Base-by-base conservation (phyloP, 2,329 filamentous ascomycete species). In the Aspergillus pseudonomiae region DNA sequence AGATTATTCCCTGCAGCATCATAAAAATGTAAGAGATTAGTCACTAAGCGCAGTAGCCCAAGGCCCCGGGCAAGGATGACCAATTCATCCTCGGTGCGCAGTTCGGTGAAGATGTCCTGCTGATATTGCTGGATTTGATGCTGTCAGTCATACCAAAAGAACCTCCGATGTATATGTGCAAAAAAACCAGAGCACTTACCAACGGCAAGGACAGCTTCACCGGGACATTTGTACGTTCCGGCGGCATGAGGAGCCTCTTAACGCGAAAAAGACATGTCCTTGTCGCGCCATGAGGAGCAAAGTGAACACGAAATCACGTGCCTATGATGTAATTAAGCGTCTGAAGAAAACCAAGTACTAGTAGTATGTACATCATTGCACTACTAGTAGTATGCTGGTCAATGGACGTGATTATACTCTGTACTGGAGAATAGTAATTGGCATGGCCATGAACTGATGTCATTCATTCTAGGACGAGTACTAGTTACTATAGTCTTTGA, bases 11-110 rank as follows among this genome's bases (percentile, higher is more conserved):
- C 95, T 4, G 93, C 93, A 1, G 93, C 94, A 85, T 99, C 95
- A 80, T 97, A 97, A 24, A 94, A 94, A 79, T 99, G 95, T 32
- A 99, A 87, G 45, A 99, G 86, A 76, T 98, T 99, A n/a, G 93
- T 96, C 73, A 97, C 87, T 62, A 99, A 87, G 69, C 93, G 92
- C 77, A 97, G 87, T 53, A 98, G 89, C 71, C 95, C 95, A 55
- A 99, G 89, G 70, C 95, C 95, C 59, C 93, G 91, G 48, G 94
- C 95, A 61, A 98, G 86, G 60, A 99, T 85, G 72, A 98, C 91
- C 68, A 99, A 89, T 79, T 96, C 91, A 91, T 99, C 95, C 81
- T 97, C 92, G 65, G 88, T 83, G 67, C 93, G 90, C 69, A 96
- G 88, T 80, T 95, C 91, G 77, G 91, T 92, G 82, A 98, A 98